These are phyloP conservation scores for Kandelia obovata DNA, from an alignment of 345 rosid species.

Conservation along the genomic window DNA sequence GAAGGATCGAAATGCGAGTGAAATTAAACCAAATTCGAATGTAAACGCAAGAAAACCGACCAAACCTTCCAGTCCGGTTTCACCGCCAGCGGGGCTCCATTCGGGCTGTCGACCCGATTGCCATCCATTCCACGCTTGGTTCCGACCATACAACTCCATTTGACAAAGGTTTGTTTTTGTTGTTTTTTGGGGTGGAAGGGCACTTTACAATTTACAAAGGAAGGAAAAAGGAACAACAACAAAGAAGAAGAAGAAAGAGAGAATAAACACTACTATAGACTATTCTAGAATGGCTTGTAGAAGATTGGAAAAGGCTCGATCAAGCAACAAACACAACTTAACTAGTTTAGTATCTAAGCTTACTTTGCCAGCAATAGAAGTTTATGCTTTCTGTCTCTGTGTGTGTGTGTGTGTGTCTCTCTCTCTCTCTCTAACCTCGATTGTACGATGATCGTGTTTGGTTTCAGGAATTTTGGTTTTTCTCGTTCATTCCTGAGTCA, in stretches of 20 bases:
- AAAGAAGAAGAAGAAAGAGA: neutral
- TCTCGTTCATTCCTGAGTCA: too few relatives aligned
- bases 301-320: too few relatives aligned
- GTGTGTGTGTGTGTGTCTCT: constrained; percentile 15
- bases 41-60: neutral
- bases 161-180: constrained; percentile 2
- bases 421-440: constrained; percentile 20
- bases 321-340: too few relatives aligned
- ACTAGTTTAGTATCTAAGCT: too few relatives aligned
- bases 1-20: neutral
- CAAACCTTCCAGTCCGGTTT: constrained; percentile 25
- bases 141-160: constrained; percentile 77
- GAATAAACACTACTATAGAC: neutral
- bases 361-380: too few relatives aligned
- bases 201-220: constrained; percentile 39
- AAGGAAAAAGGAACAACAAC: too few relatives aligned
- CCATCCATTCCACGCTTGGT: constrained; percentile 47
- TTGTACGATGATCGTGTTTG: too few relatives aligned
- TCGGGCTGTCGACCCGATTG: constrained; percentile 46
- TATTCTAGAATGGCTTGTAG: too few relatives aligned
- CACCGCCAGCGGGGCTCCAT: constrained; percentile 15
- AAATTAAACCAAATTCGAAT: constrained; percentile 8
- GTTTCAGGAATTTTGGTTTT: too few relatives aligned
- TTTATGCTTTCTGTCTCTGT: constrained; percentile 24
- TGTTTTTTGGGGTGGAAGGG: constrained; percentile 9